Conservation (phyloP, 2,329 filamentous ascomycete genomes). For the Bimuria novae-zelandiae region DNA sequence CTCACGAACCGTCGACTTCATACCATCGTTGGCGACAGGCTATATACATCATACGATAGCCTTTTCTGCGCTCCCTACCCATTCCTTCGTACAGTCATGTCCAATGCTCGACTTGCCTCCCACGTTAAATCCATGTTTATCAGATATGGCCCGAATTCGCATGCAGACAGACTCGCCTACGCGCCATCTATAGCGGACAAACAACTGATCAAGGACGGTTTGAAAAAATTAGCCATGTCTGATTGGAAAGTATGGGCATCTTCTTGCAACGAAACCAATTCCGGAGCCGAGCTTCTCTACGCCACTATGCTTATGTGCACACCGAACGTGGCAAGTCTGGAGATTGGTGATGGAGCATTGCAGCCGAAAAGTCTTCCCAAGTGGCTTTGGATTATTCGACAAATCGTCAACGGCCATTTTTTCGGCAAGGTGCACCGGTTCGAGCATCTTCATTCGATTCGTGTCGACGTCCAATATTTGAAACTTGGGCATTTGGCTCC, state of each 20-base stretch:
- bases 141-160: conserved; percentile 14
- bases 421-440: conserved; percentile 27
- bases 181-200: conserved; percentile 29
- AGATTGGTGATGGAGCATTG: conserved; percentile 18
- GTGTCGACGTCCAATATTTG: conserved; percentile 16
- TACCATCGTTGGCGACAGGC: conserved; percentile 20
- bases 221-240: conserved; percentile 22
- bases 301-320: conserved; percentile 30
- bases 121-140: conserved; percentile 24
- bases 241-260: conserved; percentile 34
- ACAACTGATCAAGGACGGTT: conserved; percentile 31
- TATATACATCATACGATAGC: conserved; percentile 30
- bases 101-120: conserved; percentile 20
- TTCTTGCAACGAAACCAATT: conserved; percentile 21
- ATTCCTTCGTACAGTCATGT: conserved; percentile 34
- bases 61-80: conserved; percentile 30
- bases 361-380: conserved; percentile 12
- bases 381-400: conserved; percentile 29
- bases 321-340: conserved; percentile 25
- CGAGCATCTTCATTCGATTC: conserved; percentile 20
- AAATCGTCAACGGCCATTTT: conserved; percentile 12
- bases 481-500: conserved; percentile 22
- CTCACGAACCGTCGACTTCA: conserved; percentile 30
- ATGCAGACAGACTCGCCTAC: conserved; percentile 15
- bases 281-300: conserved; percentile 24